phyloP scores from a whole-genome alignment of 129 eudicot species.

The Escallonia rubra region DNA sequence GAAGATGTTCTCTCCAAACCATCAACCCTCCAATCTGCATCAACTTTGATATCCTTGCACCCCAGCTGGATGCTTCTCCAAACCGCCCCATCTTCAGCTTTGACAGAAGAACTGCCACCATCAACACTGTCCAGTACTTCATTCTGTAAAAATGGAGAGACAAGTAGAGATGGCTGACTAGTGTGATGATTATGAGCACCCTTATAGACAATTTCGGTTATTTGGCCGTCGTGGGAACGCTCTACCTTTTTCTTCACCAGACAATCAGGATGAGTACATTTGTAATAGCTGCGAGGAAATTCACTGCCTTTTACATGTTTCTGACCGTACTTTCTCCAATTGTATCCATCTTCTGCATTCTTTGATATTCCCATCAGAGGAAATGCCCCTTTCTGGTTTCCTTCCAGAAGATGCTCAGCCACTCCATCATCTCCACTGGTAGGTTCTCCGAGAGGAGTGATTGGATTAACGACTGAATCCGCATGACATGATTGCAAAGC shows the following conservation, averaged over 20 bases:
- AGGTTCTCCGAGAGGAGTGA: constrained; percentile 11
- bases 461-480: constrained; percentile 5
- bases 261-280: constrained; percentile 76
- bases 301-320: constrained; percentile 92
- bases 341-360: constrained; percentile 65
- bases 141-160: constrained; percentile 36
- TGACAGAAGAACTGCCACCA: constrained; percentile 13
- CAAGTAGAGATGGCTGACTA: constrained; percentile 42
- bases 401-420: constrained; percentile 12
- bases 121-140: constrained; percentile 30
- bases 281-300: constrained; percentile 79
- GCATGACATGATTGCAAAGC: constrained; percentile 12
- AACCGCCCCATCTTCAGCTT: constrained; percentile 3
- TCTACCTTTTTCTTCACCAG: constrained; percentile 78
- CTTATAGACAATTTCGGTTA: constrained; percentile 77
- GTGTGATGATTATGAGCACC: constrained; percentile 76
- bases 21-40: constrained; percentile 32
- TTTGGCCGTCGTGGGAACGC: constrained; percentile 69
- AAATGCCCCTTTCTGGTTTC: constrained; percentile 22
- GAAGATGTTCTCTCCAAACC: constrained; percentile 51
- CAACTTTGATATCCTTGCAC: neutral
- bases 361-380: constrained; percentile 14
- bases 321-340: constrained; percentile 88
- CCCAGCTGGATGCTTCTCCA: constrained; percentile 45
- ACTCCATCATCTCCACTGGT: constrained; percentile 5